Evolutionary conservation across 2,329 filamentous ascomycete species (phyloP), one percentile per base, ranked within the genome.

Genomic region (Hypoxylon sp.): DNA sequence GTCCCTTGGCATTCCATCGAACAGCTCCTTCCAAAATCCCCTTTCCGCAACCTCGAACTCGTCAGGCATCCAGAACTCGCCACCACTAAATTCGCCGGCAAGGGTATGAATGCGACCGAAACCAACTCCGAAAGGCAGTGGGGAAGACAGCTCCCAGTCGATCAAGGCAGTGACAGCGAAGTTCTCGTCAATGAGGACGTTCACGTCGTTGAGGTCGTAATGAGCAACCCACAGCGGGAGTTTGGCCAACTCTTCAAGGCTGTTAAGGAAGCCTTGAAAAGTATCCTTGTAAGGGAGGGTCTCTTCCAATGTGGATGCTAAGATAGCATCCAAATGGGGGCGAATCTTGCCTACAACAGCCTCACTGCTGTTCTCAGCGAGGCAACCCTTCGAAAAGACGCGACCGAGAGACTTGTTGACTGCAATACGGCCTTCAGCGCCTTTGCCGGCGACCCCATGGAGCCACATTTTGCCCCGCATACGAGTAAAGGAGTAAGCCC

Each of bases 161-260:
- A 76, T 67, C 46, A 76, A 56, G 30, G 63, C 68, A 1, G 57
- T 64, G n/a, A 74, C 67, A 19, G 63, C 52, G 30, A 71, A 71
- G 9, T 73, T 46, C 30, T 72, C 64, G 21, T 69, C 54, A 37
- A 76, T 57, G 30, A 75, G 71, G 2, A 73, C 70, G 48, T 75
- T 76, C 25, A 66, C 65, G 72, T 78, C 0, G 71, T 77, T 73
- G n/a, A 74, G 61, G 51, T 75, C 70, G 65, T 71, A 73, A 51
- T 74, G 69, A 45, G 21, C 14, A 39, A 39, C 14, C 34, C 34
- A 39, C 8, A 39, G 14, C 34, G 34, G 34, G 34, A 16, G 48
- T 55, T 27, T 54, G 11, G 27, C 39, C 7, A 73, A 47, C 34
- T 64, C 21, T 41, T 71, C 70, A 1, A 71, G 53, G 9, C 63